A percentile compares a stretch with the other conserved stretches of the same genome.
Conservation (phyloP, 176 grass and related monocot species). For the Cenchrus fungigraminus region DNA sequence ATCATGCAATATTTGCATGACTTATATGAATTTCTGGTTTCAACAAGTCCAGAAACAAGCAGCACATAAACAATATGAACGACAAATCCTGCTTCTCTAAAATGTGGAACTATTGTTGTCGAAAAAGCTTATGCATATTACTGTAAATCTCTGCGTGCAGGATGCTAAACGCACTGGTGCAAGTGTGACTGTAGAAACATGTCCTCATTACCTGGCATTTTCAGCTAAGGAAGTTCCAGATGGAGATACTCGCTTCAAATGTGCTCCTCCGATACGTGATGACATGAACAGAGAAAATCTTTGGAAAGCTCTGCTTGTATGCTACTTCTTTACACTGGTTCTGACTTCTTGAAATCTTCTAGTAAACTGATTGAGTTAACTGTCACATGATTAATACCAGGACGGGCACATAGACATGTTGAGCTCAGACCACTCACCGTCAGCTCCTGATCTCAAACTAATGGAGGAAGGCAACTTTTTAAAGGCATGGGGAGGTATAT, state of each 20-base stretch:
- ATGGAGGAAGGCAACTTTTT: constrained; percentile 95
- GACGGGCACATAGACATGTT: constrained; percentile 97
- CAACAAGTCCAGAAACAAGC: neutral
- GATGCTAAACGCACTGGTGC: constrained; percentile 71
- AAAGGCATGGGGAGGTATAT: constrained; percentile 96
- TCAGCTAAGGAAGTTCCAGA: constrained; percentile 84
- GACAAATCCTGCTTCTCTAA: neutral
- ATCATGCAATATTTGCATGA: neutral
- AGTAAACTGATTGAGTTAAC: neutral
- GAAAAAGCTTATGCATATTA: neutral
- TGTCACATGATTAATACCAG: constrained; percentile 35
- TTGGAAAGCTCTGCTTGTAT: constrained; percentile 92
- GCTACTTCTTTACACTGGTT: constrained; percentile 10
- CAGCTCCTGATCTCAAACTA: constrained; percentile 82
- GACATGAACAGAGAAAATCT: constrained; percentile 76
- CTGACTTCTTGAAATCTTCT: neutral
- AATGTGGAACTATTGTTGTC: neutral
- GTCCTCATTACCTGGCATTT: constrained; percentile 98
- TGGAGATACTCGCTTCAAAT: constrained; percentile 95
- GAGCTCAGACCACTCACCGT: constrained; percentile 98
- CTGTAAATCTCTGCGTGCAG: constrained; percentile 42
- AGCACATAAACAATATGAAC: neutral
- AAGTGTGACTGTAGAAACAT: constrained; percentile 89
- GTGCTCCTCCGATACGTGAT: constrained; percentile 86
- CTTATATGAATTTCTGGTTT: neutral